Base-by-base conservation (phyloP, 2,329 filamentous ascomycete genomes). In the Aspergillus sp. region DNA sequence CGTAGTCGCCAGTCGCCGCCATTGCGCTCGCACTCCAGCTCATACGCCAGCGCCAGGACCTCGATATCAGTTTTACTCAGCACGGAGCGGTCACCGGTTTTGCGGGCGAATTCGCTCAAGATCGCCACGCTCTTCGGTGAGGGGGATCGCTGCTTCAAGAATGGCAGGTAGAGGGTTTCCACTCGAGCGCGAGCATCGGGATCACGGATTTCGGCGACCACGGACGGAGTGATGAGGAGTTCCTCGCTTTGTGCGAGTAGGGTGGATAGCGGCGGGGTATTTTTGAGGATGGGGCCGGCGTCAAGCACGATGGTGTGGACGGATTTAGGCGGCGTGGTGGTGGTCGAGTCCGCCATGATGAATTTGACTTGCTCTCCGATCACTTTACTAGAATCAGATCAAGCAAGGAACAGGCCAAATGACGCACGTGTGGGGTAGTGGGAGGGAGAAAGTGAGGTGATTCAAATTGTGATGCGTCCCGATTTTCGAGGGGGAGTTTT, bases 281-380 rank as follows among this genome's bases (percentile, higher is more conserved):
- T 97, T 73, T 94, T 94, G 75, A 99, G 93, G 61, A 99, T 87
- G 7, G 94, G 92, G 26, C 93, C 94, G 3, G 95, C 90, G 73
- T 99, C 95, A 66, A 99, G 84, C 29, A 98, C 85, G 54, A 98
- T 86, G 56, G 89, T 90, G 78, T 96, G 88, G 53, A 96, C 87
- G 0, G 88, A 84, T 73, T 93, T 96, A 7, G 70, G 49, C 3
- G 72, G 57, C 29, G 62, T 32, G 12, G 66, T 42, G 14, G 66
- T 42, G 11, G 66, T 62, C 12, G 59, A 51, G 57, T 71, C 68
- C 54, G 67, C 57, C 69, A 72, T 74, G 12, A 26, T 58, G 54
- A 53, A 14, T 36, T 18, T 46, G 1, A 26, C 36, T 42, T 54
- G 11, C 26, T 56, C n/a, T 20, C 31, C 24, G 39, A 22, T 11